These are phyloP conservation scores for Ceratonia siliqua DNA, from an alignment of 306 rosid species.

Conservation along the genomic window DNA sequence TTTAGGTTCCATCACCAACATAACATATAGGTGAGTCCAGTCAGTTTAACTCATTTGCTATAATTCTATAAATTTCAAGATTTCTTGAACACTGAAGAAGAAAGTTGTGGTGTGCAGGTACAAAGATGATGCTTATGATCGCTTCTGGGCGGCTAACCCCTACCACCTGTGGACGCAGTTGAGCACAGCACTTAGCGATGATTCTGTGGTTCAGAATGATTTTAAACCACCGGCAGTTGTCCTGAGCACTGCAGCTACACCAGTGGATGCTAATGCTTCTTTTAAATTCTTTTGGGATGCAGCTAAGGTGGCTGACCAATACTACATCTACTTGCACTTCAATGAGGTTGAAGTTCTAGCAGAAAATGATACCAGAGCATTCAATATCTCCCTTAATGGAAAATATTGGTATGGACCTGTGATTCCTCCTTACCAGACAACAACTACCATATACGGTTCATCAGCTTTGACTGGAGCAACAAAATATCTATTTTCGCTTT, in stretches of 20 bases:
- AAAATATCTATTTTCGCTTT: neutral
- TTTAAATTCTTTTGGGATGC: neutral
- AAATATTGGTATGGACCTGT: neutral
- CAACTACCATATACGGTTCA: neutral
- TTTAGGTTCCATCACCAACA: neutral
- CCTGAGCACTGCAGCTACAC: slow-evolving; percentile 41
- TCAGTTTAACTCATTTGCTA: neutral
- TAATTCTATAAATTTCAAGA: neutral
- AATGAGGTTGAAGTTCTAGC: slow-evolving; percentile 32
- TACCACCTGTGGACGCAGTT: neutral
- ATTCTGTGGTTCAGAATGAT: neutral
- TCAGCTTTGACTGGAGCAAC: neutral
- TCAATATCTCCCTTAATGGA: slow-evolving; percentile 26
- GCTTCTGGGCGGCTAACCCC: slow-evolving; percentile 7
- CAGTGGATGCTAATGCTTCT: slow-evolving; percentile 1
- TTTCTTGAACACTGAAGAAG: neutral
- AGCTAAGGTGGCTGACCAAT: neutral
- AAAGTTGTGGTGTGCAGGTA: slow-evolving; percentile 33
- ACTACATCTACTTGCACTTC: slow-evolving; percentile 32
- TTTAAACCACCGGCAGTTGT: slow-evolving; percentile 35
- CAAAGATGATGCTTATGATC: slow-evolving; percentile 42
- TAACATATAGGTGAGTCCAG: neutral
- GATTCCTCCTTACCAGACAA: neutral
- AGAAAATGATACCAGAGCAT: slow-evolving; percentile 36
- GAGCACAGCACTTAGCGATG: slow-evolving; percentile 6